Conservation (phyloP, 345 rosid species). For the Melaleuca quinquenervia region DNA sequence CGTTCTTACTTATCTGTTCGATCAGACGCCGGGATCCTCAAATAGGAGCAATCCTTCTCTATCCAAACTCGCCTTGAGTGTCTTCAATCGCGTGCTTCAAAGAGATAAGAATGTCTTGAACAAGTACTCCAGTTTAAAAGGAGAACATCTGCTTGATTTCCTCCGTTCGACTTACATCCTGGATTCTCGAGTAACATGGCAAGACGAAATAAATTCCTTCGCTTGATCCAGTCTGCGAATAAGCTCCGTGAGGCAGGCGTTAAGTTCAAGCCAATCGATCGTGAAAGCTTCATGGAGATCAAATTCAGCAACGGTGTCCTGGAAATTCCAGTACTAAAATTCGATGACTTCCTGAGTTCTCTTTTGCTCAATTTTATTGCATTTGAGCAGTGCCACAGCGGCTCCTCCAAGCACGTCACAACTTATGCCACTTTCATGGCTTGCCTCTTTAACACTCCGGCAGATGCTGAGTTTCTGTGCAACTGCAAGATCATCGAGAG, state of each 20-base stretch:
- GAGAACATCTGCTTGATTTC: constrained; percentile 65
- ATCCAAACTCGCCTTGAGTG: too few species aligned
- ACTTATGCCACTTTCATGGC: constrained; percentile 57
- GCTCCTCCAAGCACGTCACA: constrained; percentile 49
- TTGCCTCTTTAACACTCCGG: too few species aligned
- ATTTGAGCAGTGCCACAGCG: constrained; percentile 57
- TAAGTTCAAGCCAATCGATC: constrained; percentile 13
- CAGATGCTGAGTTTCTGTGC: too few species aligned
- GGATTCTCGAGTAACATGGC: constrained; percentile 5
- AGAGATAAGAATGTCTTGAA: too few species aligned
- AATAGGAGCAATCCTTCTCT: too few species aligned
- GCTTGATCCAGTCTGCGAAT: constrained; percentile 43
- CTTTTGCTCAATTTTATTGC: constrained; percentile 64
- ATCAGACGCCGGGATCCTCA: too few species aligned
- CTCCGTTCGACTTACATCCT: constrained; percentile 39
- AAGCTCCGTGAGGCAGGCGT: constrained; percentile 50
- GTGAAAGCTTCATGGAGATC: constrained; percentile 41
- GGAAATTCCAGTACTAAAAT: constrained; percentile 52
- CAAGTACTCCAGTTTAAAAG: too few species aligned
- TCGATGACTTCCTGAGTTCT: constrained; percentile 64
- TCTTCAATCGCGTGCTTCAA: too few species aligned
- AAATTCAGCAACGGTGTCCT: constrained; percentile 40
- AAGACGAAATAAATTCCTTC: constrained; percentile 12
- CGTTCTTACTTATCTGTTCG: too few species aligned
- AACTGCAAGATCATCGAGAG: too few species aligned